These are phyloP conservation scores for Lasiodiplodia citricola DNA, from an alignment of 2,329 filamentous ascomycete species.

Conservation along the genomic window DNA sequence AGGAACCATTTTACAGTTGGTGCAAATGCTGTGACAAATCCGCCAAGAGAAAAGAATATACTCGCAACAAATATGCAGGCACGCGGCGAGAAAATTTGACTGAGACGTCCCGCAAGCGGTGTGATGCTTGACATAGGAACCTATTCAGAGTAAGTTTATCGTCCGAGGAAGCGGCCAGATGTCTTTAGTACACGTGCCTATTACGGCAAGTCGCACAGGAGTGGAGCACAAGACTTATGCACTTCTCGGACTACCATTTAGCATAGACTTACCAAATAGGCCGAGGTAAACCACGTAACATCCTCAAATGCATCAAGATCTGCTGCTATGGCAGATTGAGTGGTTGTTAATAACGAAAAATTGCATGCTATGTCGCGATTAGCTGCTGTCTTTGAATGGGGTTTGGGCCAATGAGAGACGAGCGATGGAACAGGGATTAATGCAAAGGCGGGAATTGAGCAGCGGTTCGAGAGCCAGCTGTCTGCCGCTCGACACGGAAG, in stretches of 20 bases:
- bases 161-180: background rate
- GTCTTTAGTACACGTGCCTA: background rate
- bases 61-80: constrained; percentile 68
- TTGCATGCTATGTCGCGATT: constrained; percentile 59
- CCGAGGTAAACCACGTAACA: constrained; percentile 80
- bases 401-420: background rate
- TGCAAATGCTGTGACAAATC: constrained; percentile 68
- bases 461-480: background rate
- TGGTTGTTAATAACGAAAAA: constrained; percentile 81
- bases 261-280: constrained; percentile 60
- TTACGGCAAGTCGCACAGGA: background rate
- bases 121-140: constrained; percentile 59
- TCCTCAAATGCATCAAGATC: constrained; percentile 76
- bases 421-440: constrained; percentile 27
- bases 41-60: constrained; percentile 64
- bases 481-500: background rate
- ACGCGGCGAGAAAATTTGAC: constrained; percentile 74
- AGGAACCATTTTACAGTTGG: constrained; percentile 67
- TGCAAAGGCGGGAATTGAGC: constrained; percentile 30
- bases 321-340: constrained; percentile 75
- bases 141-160: background rate
- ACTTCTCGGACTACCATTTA: background rate
- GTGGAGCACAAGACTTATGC: background rate
- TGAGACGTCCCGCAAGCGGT: constrained; percentile 73
- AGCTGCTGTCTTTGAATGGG: background rate